phyloP scores from a whole-genome alignment of 345 rosid species.

The Kernera saxatilis region DNA sequence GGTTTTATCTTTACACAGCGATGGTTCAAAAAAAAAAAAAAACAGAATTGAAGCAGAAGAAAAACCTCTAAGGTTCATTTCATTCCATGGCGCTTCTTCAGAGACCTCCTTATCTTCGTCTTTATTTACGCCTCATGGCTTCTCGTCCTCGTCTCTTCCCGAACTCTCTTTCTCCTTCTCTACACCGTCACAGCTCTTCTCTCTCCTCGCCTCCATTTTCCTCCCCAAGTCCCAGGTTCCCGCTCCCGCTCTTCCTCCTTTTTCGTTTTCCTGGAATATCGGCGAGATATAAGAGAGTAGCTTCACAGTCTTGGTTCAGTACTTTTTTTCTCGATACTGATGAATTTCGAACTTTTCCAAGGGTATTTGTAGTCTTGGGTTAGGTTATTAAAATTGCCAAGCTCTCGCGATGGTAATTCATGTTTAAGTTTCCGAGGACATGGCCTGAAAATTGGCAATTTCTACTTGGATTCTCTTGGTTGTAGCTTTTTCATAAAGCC shows the following conservation, averaged over 20 bases:
- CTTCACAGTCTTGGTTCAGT: background rate
- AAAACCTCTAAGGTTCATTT: background rate
- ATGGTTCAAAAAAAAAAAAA: background rate
- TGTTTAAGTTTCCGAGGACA: background rate
- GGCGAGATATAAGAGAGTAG: background rate
- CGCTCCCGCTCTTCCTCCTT: background rate
- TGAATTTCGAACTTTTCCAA: background rate
- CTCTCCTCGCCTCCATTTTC: constrained; percentile 29
- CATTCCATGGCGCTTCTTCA: constrained; percentile 31
- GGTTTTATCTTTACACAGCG: constrained; percentile 4
- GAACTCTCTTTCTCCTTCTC: constrained; percentile 1
- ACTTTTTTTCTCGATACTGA: background rate
- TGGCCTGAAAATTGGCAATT: background rate
- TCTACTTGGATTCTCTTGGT: background rate
- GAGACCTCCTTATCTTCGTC: constrained; percentile 24
- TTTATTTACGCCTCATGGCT: constrained; percentile 27
- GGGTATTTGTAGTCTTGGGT: background rate
- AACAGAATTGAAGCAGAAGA: background rate
- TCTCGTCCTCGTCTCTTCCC: constrained; percentile 32
- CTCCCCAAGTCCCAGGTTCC: constrained; percentile 49
- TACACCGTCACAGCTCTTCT: constrained; percentile 12
- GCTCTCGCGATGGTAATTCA: no score
- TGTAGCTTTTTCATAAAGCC: background rate
- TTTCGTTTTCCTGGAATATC: background rate
- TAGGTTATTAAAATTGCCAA: background rate